A percentile compares a stretch with the other conserved stretches of the same genome.
These are phyloP conservation scores for Lagerstroemia speciosa DNA, from an alignment of 345 rosid genomes.

Conservation along the genomic window DNA sequence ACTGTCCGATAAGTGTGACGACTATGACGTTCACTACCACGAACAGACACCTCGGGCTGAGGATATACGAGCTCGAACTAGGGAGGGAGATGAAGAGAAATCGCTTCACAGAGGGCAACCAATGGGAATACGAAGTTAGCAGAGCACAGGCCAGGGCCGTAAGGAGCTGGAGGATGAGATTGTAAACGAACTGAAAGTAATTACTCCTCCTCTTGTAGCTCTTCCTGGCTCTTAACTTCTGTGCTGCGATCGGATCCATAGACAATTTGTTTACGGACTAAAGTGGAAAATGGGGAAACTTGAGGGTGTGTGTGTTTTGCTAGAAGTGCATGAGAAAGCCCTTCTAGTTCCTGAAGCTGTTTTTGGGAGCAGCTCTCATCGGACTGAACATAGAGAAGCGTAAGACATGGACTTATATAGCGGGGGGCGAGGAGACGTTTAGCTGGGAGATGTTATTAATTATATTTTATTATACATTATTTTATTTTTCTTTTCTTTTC, in stretches of 20 bases:
- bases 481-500: neutral
- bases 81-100: conserved; percentile 21
- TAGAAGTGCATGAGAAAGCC: neutral
- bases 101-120: conserved; percentile 22
- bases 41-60: conserved; percentile 38
- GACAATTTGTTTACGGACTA: neutral
- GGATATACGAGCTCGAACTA: conserved; percentile 15
- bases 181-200: conserved; percentile 7
- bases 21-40: conserved; percentile 43
- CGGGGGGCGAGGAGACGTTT: conserved; percentile 2
- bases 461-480: neutral
- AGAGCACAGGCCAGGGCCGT: conserved; percentile 22
- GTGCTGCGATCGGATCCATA: neutral
- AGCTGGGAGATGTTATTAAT: conserved; percentile 5
- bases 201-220: conserved; percentile 10
- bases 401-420: conserved; percentile 16
- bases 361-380: neutral
- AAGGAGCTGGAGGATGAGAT: conserved; percentile 16
- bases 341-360: neutral
- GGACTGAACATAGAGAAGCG: conserved; percentile 16
- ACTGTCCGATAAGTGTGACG: conserved; percentile 42
- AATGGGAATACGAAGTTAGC: conserved; percentile 13
- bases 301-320: neutral
- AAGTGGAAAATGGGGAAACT: neutral
- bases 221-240: conserved; percentile 15